These are phyloP conservation scores for Nicotiana tabacum DNA, from an alignment of 257 asterid species.

Conservation along the genomic window DNA sequence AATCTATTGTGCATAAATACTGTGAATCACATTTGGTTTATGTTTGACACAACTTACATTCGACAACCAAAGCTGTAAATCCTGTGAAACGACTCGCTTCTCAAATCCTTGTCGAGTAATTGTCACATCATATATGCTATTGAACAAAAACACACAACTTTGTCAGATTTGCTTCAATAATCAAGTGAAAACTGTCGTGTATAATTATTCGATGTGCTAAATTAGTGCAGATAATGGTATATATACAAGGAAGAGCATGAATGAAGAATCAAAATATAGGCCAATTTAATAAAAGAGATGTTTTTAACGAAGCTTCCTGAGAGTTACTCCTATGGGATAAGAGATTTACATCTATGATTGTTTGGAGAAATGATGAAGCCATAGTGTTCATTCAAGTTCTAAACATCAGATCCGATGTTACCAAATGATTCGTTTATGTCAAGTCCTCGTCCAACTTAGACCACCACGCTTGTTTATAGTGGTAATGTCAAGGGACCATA, in stretches of 20 bases:
- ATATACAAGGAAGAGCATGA: background rate
- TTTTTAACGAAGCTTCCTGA: background rate
- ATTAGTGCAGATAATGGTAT: background rate
- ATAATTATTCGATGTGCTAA: background rate
- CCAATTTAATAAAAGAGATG: background rate
- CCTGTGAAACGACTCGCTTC: slow-evolving; percentile 92
- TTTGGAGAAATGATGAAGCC: too few species aligned
- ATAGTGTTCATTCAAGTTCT: too few species aligned
- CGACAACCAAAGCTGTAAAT: slow-evolving; percentile 97
- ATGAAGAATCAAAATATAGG: background rate
- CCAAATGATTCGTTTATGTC: too few species aligned
- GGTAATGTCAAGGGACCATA: too few species aligned
- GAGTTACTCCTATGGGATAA: background rate
- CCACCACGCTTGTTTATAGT: too few species aligned
- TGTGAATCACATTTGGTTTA: background rate
- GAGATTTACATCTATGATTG: too few species aligned
- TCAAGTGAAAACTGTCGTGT: background rate
- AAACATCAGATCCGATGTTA: too few species aligned
- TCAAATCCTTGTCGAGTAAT: slow-evolving; percentile 90
- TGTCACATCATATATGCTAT: slow-evolving; percentile 56
- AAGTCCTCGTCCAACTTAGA: too few species aligned
- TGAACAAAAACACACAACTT: background rate
- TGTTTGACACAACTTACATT: slow-evolving; percentile 48
- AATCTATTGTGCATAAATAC: background rate
- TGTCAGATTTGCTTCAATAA: background rate